Evolutionary conservation across 148 eudicot genomes (phyloP), one percentile per base, ranked within the genome.

Genomic region (Vaccinium macrocarpon): DNA sequence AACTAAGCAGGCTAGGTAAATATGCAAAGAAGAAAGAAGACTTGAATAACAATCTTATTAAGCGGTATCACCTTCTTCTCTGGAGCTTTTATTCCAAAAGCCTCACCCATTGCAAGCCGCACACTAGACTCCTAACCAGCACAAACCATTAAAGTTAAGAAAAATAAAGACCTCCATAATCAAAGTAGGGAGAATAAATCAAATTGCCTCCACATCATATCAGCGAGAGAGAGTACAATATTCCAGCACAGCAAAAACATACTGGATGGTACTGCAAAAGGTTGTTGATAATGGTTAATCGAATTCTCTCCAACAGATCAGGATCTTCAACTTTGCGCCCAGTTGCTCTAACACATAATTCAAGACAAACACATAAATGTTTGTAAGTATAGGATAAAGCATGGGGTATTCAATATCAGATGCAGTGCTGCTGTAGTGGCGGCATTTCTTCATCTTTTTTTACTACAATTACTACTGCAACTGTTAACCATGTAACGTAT

Each of bases 261-360:
- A 97, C 98, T 78, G 99, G 99, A 87, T 97, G 99, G 79, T 95
- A 97, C 90, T 95, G 92, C 86, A 97, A 83, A 27, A 97, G 93
- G 88, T 97, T 97, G 86, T 93, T 90, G 88, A 97, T 95, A 73
- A 97, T 89, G 79, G 99, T 97, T 80, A 97, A 89, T 50, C 99
- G 94, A 85, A 97, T 93, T 81, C 88, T 87, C 85, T 97, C 99
- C 88, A 97, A 87, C 84, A 95, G 90, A 93, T 93, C 99, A 75
- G 98, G 99, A 87, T 97, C 99, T 89, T 93, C 97, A 87, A 97
- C 97, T 90, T 95, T 95, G 77, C 98, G 92, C 72, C 97, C 99
- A 83, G 88, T 86, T 62, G 87, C 53, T 84, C 99, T 97, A 84
- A 64, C 51, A 87, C 72, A 84, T 79, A 16, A 23, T 80, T 53